Base-by-base conservation (phyloP, 2,329 filamentous ascomycete species). In the Hirsutella minnesotensis region DNA sequence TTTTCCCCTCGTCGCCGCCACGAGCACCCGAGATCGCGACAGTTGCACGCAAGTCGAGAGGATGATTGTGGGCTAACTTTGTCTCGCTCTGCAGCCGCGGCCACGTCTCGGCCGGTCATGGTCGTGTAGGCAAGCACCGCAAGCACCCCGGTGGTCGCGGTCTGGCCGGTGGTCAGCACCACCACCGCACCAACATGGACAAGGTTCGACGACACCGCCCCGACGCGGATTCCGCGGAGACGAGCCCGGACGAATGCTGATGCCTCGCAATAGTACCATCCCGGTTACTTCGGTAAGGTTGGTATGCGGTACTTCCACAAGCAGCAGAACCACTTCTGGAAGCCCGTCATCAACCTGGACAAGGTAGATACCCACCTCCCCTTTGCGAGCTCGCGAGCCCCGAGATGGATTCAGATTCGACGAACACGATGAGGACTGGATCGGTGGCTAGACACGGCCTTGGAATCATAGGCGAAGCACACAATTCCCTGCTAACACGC, bases 281-380 rank as follows among this genome's bases (percentile, higher is more conserved):
- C 90, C 51, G 92, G 92, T 87, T 96, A 96, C 86, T 96, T 95
- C 73, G 87, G 87, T 73, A 95, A 95, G 77, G 86, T 90, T 59
- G 84, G 85, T 74, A 90, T 90, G 85, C 77, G 86, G 64, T 83
- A 90, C 75, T 95, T 95, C 86, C 90, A 96, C 80, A 89, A 92
- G 73, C 82, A 86, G 65, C 78, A 81, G 64, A 90, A 90, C 78
- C 84, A 94, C 66, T 88, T 90, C 79, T 98, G 90, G 92, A 95
- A 95, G 77, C 92, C 92, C 55, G 79, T 87, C 59, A 84, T 98
- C 83, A 98, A 98, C 79, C 76, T 98, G 60, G 92, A 96, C 74
- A 98, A 96, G 85, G 85, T 90, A 66, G 54, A 58, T n/a, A n/a
- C 30, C 34, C 33, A n/a, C 33, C 33, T 9, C n/a, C 16, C 8